Conservation (phyloP, 306 rosid genomes). For the cucumber (Cucumis sativus) region DNA sequence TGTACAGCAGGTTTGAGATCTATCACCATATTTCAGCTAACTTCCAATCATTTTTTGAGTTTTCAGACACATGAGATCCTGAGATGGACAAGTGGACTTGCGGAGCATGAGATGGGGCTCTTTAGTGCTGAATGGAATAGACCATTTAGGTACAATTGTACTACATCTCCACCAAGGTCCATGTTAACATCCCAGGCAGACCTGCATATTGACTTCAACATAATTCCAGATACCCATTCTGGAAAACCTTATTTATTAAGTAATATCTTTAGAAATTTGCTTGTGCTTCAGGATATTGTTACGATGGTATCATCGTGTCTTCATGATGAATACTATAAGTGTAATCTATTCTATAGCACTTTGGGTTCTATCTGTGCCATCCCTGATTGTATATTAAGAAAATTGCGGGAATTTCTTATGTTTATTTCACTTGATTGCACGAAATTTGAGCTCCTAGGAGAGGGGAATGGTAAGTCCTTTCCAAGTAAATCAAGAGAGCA, state of each 20-base stretch:
- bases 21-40: constrained; percentile 21
- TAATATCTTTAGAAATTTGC: constrained; percentile 39
- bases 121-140: constrained; percentile 30
- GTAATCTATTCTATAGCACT: constrained; percentile 62
- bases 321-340: constrained; percentile 39
- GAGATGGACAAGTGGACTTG: constrained; percentile 38
- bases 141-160: constrained; percentile 26
- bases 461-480: constrained; percentile 34
- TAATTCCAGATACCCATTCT: constrained; percentile 39
- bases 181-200: constrained; percentile 23
- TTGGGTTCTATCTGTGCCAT: constrained; percentile 65
- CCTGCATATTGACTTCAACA: constrained; percentile 41
- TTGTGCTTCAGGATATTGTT: constrained; percentile 60
- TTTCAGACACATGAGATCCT: constrained; percentile 65
- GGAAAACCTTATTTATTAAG: constrained; percentile 45
- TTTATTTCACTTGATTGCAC: constrained; percentile 83
- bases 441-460: constrained; percentile 70
- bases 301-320: constrained; percentile 31
- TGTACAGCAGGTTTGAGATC: constrained; percentile 12
- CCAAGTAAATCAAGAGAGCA: constrained; percentile 59
- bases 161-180: constrained; percentile 26
- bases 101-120: constrained; percentile 62
- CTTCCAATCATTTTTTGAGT: constrained; percentile 21
- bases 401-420: constrained; percentile 76
- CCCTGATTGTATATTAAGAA: constrained; percentile 71